Percentiles rank a stretch among this genome's conserved stretches.
These are phyloP conservation scores for Candida dendrica DNA, from an alignment of 805 yeast genomes.

Conservation along the genomic window DNA sequence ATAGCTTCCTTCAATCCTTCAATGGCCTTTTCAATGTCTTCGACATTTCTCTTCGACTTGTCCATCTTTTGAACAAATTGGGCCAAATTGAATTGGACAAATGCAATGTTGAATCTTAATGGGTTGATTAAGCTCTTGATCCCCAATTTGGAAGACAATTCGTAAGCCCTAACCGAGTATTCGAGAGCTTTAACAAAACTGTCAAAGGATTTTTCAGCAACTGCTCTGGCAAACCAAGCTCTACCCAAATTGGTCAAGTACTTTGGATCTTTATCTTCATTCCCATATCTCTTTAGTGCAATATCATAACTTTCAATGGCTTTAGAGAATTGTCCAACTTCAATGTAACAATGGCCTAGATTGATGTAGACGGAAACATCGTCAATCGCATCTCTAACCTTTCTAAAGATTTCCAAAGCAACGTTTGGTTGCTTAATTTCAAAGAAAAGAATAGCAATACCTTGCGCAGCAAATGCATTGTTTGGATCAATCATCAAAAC, in stretches of 20 bases:
- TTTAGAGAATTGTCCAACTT: conserved; percentile 72
- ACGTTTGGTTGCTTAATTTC: conserved; percentile 68
- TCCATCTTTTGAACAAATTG: conserved; percentile 65
- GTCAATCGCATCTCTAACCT: conserved; percentile 82
- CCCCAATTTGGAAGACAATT: conserved; percentile 23
- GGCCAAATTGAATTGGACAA: conserved; percentile 79
- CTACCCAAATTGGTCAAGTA: conserved; percentile 71
- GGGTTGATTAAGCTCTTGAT: conserved; percentile 34
- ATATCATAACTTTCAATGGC: conserved; percentile 86
- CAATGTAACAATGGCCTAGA: conserved; percentile 80
- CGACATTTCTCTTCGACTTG: conserved; percentile 50
- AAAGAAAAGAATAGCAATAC: conserved; percentile 87
- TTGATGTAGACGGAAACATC: conserved; percentile 80
- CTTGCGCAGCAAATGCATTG: conserved; percentile 96
- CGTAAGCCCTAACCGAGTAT: conserved; percentile 51
- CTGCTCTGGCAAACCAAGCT: conserved; percentile 81
- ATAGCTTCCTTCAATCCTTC: conserved; percentile 59
- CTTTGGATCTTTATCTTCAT: conserved; percentile 56
- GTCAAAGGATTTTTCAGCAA: conserved; percentile 55
- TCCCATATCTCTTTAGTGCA: conserved; percentile 58
- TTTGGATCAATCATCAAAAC: conserved; percentile 76
- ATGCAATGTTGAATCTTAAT: conserved; percentile 73
- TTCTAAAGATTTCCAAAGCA: conserved; percentile 82
- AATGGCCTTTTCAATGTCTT: conserved; percentile 51
- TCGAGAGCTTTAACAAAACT: conserved; percentile 56